A percentile compares a stretch with the other conserved stretches of the same genome.
Evolutionary conservation across 2,329 filamentous ascomycete genomes (phyloP).

Genomic region (Aspergillus sp.): DNA sequence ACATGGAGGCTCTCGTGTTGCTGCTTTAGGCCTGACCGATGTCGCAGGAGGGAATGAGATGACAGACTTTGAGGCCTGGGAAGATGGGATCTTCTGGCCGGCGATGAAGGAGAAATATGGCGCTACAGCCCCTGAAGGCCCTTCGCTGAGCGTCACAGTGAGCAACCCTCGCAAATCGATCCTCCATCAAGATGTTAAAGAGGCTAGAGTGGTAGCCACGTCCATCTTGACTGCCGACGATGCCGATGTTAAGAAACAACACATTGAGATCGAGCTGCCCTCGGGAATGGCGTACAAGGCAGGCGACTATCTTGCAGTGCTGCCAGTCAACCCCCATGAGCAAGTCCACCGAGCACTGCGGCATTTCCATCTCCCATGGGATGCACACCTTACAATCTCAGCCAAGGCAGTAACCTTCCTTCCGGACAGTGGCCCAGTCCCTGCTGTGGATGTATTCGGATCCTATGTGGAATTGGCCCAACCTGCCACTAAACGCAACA

Average conservation of each 20-base stretch:
- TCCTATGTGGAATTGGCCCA: neutral
- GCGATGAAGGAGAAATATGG: neutral
- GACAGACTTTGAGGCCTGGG: neutral
- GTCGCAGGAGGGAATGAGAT: neutral
- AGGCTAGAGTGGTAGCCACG: neutral
- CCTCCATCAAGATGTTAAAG: neutral
- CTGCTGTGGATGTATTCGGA: neutral
- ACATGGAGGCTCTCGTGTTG: neutral
- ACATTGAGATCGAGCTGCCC: neutral
- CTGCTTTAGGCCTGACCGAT: neutral
- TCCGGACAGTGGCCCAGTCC: neutral
- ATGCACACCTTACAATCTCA: neutral
- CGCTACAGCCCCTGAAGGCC: neutral
- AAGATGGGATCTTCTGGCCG: neutral
- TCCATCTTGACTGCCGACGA: neutral
- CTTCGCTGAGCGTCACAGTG: neutral
- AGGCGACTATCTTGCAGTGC: neutral
- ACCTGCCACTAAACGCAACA: neutral
- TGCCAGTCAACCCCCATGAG: neutral
- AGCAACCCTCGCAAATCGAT: neutral
- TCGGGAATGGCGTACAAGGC: neutral
- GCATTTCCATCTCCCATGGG: neutral
- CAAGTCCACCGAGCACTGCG: neutral
- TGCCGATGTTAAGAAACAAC: neutral
- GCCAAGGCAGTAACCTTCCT: neutral